A percentile compares a stretch with the other conserved stretches of the same genome.
phyloP scores from a whole-genome alignment of 257 asterid genomes.

The Phtheirospermum japonicum region DNA sequence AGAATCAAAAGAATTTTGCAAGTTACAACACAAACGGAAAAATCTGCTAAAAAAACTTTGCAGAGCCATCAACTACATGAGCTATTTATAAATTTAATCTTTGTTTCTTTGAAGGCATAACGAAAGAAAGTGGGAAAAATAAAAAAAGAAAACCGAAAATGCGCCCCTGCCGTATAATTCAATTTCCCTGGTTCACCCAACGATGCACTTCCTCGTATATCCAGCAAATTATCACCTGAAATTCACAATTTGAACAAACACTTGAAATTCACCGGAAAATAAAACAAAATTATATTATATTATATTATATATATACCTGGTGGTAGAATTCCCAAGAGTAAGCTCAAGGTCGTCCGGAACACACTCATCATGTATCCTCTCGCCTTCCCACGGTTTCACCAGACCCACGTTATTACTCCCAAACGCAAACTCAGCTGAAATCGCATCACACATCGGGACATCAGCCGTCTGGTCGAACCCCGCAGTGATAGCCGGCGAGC shows the following conservation, averaged over 20 bases:
- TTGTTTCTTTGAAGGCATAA: conserved; percentile 28
- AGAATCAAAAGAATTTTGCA: conserved; percentile 45
- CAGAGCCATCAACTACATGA: conserved; percentile 38
- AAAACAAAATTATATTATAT: not conserved
- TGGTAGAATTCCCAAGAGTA: conserved; percentile 82
- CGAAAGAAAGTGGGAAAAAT: not conserved
- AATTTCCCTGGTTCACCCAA: conserved; percentile 10
- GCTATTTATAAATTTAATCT: conserved; percentile 33
- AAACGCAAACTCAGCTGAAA: conserved; percentile 89
- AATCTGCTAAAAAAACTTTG: conserved; percentile 35
- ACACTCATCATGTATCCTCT: conserved; percentile 93
- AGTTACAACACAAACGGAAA: conserved; percentile 21
- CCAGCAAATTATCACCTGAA: conserved; percentile 45
- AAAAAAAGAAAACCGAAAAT: conserved; percentile 3
- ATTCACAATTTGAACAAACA: conserved; percentile 17
- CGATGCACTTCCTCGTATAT: not conserved
- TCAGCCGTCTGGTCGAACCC: conserved; percentile 72
- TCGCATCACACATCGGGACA: conserved; percentile 88
- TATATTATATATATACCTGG: conserved; percentile 59
- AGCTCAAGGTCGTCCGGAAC: conserved; percentile 92
- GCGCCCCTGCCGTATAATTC: conserved; percentile 29
- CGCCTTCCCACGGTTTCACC: conserved; percentile 98
- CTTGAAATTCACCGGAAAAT: not conserved
- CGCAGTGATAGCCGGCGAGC: conserved; percentile 81
- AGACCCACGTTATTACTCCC: conserved; percentile 63